Evolutionary conservation across 257 asterid species (phyloP), one percentile per base, ranked within the genome.

Genomic region (Capsicum chinense): DNA sequence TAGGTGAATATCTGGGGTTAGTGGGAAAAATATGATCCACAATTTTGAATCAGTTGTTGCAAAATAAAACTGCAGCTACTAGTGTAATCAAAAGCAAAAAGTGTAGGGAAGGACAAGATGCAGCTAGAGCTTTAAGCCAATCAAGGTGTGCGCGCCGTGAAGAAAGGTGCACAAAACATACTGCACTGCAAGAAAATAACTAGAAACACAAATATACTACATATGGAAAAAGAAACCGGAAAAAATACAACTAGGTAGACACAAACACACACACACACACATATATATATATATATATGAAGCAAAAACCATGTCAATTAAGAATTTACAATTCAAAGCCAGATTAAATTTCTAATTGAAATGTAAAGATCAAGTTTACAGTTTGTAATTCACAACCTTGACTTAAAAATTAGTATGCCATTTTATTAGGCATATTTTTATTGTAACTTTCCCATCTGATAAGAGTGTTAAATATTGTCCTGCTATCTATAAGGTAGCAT

Each of bases 371-470:
- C 73, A 66, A 66, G 48, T 66, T 33, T 33, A 66, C 48, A 33
- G 73, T 66, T 66, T 66, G 48, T 66, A 33, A 66, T 66, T 63
- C 73, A 33, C 73, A 66, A 66, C 73, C n/a, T 6, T 66, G n/a
- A 33, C 73, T 33, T 66, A 66, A 14, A 66, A 33, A 33, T 64
- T 33, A 33, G 47, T 33, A 66, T 66, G 73, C 5, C 73, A 12
- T 33, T 33, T 64, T 33, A 33, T 33, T n/a, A 66, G 39, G 47
- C 33, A 66, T 66, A 66, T 6, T 5, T 64, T 12, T 64, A 26
- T 64, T 64, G 71, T 64, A 64, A 64, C 17, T 64, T 33, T 64
- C 12, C 71, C 9, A n/a, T 64, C 71, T 26, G 47, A 64, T 64
- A 64, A 64, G 44, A 64, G 37, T 2, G 71, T 33, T 64, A 12